Conservation (phyloP, 73 alveolate species). For the Paramecium pentaurelia region DNA sequence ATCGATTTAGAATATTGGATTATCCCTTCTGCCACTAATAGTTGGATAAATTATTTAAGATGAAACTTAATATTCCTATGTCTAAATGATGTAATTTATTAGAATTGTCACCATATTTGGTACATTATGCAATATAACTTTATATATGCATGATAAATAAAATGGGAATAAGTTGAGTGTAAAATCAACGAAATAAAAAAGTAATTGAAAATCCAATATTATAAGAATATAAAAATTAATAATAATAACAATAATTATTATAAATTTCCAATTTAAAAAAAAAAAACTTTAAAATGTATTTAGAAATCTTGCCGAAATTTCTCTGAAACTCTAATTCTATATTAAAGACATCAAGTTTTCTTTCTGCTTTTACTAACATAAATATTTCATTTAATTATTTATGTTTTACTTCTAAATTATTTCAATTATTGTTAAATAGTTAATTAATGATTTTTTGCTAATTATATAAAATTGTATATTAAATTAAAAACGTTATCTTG, state of each 20-base stretch:
- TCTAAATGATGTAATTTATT: not conserved
- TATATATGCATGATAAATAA: not conserved
- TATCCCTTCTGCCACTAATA: slow-evolving; percentile 66
- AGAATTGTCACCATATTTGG: not conserved
- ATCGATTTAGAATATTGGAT: slow-evolving; percentile 76
- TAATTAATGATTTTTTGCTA: not conserved
- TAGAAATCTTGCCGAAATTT: no score
- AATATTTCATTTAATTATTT: no score
- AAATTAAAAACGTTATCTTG: not conserved
- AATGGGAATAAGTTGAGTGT: not conserved
- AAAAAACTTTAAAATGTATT: no score
- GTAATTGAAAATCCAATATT: no score
- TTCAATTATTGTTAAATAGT: no score
- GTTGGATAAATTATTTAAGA: not conserved
- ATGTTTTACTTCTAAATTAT: no score
- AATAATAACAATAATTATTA: no score
- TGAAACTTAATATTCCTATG: not conserved
- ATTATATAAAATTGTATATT: not conserved
- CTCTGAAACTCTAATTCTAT: no score
- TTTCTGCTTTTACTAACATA: no score
- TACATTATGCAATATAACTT: not conserved
- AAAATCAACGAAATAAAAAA: not conserved
- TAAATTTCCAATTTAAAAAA: no score
- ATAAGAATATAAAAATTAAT: no score
- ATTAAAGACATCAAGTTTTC: not conserved